phyloP scores from a whole-genome alignment of 495 filamentous ascomycete species.

The Penicillium bovifimosum region DNA sequence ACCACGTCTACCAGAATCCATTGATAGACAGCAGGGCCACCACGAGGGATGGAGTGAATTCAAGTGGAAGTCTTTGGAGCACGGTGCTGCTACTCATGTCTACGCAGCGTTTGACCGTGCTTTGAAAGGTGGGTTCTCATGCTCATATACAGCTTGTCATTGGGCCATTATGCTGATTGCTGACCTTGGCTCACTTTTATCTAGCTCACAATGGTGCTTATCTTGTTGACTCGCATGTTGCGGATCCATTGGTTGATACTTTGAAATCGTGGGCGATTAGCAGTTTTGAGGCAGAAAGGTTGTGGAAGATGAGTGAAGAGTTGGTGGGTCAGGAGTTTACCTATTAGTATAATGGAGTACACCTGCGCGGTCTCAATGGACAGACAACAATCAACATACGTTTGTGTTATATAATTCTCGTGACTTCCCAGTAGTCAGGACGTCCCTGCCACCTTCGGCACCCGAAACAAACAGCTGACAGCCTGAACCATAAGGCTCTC shows the following conservation, averaged over 20 bases:
- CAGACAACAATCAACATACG: no score
- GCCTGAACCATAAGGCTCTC: no score
- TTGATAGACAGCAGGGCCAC: conserved; percentile 17
- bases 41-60: conserved; percentile 30
- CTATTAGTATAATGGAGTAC: no score
- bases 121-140: conserved; percentile 33
- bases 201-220: conserved; percentile 34
- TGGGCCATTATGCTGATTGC: no score
- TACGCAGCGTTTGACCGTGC: conserved; percentile 53
- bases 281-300: conserved; percentile 36
- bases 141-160: no score
- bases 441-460: no score
- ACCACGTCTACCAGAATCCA: neutral
- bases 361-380: no score
- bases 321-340: conserved; percentile 33
- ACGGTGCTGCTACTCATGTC: conserved; percentile 53
- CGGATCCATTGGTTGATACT: conserved; percentile 28
- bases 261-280: conserved; percentile 32
- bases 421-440: no score
- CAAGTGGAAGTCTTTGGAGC: conserved; percentile 38
- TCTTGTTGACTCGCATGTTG: conserved; percentile 33
- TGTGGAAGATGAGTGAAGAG: conserved; percentile 40
- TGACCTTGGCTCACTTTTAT: neutral
- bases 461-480: no score
- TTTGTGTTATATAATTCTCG: no score